These are phyloP conservation scores for Aspergillus sclerotiicarbonarius DNA, from an alignment of 495 filamentous ascomycete species.

Conservation along the genomic window DNA sequence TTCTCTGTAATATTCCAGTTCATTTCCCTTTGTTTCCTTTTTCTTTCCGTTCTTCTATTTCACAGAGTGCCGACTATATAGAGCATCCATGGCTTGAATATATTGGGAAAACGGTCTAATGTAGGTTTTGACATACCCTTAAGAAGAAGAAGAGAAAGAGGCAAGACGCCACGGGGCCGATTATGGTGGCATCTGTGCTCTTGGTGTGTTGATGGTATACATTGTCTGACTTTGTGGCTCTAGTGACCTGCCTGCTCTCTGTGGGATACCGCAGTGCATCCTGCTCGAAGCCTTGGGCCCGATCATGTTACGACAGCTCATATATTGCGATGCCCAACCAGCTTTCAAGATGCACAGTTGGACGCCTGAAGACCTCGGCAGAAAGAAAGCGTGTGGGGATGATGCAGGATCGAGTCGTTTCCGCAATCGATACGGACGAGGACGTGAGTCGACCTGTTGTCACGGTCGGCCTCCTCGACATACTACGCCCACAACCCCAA, in stretches of 20 bases:
- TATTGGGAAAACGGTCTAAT: conserved; percentile 13
- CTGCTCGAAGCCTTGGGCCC: neutral
- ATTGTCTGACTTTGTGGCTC: conserved; percentile 10
- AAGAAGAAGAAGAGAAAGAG: conserved; percentile 6
- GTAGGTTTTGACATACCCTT: conserved; percentile 20
- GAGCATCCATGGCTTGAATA: conserved; percentile 24
- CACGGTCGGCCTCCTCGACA: neutral
- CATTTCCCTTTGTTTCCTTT: conserved; percentile 10
- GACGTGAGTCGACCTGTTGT: neutral
- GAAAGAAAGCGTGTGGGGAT: neutral
- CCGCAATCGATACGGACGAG: neutral
- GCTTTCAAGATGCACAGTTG: neutral
- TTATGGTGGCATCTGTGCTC: neutral
- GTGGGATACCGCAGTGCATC: neutral
- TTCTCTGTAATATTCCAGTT: conserved; percentile 20
- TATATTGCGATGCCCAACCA: neutral
- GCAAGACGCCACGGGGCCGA: conserved; percentile 9
- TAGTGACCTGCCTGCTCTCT: conserved; percentile 12
- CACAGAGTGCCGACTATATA: conserved; percentile 22
- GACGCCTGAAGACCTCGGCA: neutral
- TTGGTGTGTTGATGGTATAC: neutral
- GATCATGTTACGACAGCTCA: conserved; percentile 2
- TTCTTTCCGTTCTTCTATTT: conserved; percentile 10
- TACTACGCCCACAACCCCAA: neutral
- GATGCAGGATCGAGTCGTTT: neutral